Evolutionary conservation across 148 eudicot genomes (phyloP), one percentile per base, ranked within the genome.

Genomic region (Rhododendron ovatum): DNA sequence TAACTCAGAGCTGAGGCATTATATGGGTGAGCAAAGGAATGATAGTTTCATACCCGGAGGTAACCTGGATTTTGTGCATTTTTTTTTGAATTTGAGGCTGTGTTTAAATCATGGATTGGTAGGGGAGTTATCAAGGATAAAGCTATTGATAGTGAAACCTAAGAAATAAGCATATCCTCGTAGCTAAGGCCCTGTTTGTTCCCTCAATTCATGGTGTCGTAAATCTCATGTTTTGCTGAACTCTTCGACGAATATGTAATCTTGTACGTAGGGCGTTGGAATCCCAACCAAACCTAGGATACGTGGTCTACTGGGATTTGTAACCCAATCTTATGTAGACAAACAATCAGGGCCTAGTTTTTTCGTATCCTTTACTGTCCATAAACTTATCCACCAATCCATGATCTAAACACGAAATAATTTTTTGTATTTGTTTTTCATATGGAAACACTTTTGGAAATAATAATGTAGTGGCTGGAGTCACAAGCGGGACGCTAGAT

Each of bases 11-110:
- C 10, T 63, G 22, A 85, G 87, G 37, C 93, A 89, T 83, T 78
- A 84, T 55, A 50, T 89, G 7, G 93, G 87, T 30, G 96, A 92
- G 71, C 92, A 89, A 48, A 92, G 92, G 86, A 90, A 88, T 53
- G 97, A 95, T 63, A 91, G 94, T 89, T 81, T 91, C 43, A 89
- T 92, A 24, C 78, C 96, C 8, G 98, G 96, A 92, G 96, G 98
- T 94, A 88, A 83, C 14, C 85, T 79, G 1, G 55, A 8, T 61
- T 11, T 30, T n/a, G 33, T 53, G 3, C 7, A 9, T 14, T 26
- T 67, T 47, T 12, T 55, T 47, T 47, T 24, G 30, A 20, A 81
- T 81, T 73, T 71, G 22, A 71, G 76, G 41, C 18, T 71, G 39
- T 30, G 39, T 71, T 30, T 71, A 28, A 14, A 71, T 71, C 41